A percentile compares a stretch with the other conserved stretches of the same genome.
Evolutionary conservation across 2,329 filamentous ascomycete genomes (phyloP).

Genomic region (Aplosporella prunicola): DNA sequence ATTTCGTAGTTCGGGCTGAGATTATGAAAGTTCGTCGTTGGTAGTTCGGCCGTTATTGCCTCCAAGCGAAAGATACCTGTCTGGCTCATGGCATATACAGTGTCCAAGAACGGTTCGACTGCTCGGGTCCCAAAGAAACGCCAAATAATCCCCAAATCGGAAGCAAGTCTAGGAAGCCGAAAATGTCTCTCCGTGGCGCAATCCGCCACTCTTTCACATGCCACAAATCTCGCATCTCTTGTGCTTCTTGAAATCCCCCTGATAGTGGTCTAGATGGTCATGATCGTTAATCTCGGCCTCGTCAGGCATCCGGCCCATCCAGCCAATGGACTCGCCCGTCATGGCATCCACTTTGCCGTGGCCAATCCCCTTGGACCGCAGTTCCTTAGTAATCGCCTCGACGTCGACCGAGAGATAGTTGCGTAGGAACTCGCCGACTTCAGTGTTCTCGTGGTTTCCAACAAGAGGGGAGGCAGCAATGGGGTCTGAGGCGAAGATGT

Average conservation of each 20-base stretch:
- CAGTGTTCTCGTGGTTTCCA: conserved; percentile 92
- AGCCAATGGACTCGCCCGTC: conserved; percentile 25
- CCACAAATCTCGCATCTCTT: conserved; percentile 14
- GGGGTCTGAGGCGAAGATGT: conserved; percentile 78
- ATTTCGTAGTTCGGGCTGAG: too few relatives aligned
- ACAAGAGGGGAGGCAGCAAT: conserved; percentile 52
- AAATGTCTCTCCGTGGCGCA: too few relatives aligned
- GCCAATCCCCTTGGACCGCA: conserved; percentile 47
- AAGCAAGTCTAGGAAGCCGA: too few relatives aligned
- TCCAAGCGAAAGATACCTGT: too few relatives aligned
- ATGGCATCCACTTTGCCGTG: conserved; percentile 21
- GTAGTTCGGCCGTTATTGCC: too few relatives aligned
- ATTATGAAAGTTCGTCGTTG: too few relatives aligned
- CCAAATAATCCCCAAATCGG: too few relatives aligned
- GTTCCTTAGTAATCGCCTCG: conserved; percentile 63
- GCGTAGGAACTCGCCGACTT: conserved; percentile 73
- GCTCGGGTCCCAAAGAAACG: too few relatives aligned
- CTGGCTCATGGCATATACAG: too few relatives aligned
- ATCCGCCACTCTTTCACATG: conserved; percentile 1
- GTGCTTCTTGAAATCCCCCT: conserved; percentile 16
- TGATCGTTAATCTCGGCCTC: conserved; percentile 36
- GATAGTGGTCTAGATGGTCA: conserved; percentile 29
- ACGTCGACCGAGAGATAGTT: conserved; percentile 75
- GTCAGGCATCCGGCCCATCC: conserved; percentile 35
- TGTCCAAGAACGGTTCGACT: too few relatives aligned